phyloP scores from a whole-genome alignment of 192 early-diverging fungal genomes.

The Neocallimastix lanati region DNA sequence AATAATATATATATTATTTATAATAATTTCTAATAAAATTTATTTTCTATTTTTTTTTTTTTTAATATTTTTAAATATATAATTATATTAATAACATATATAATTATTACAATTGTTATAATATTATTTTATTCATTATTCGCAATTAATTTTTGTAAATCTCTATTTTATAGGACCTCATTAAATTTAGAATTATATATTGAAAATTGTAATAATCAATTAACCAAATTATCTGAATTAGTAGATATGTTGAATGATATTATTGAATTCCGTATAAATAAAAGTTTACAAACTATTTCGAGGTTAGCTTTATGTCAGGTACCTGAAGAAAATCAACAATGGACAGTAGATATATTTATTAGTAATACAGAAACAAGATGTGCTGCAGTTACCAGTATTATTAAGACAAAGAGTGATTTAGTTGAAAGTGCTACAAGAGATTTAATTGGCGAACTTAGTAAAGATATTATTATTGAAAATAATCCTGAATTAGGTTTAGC shows the following conservation, averaged over 20 bases:
- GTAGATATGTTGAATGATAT: constrained; percentile 42
- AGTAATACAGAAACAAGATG: constrained; percentile 35
- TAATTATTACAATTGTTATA: too few relatives aligned
- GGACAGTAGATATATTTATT: constrained; percentile 36
- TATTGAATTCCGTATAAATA: constrained; percentile 30
- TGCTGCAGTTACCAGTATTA: constrained; percentile 15
- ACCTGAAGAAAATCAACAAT: constrained; percentile 32
- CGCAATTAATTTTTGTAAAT: too few relatives aligned
- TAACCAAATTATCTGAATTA: constrained; percentile 29
- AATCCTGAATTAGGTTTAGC: constrained; percentile 23
- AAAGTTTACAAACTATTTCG: constrained; percentile 26
- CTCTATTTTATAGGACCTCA: constrained; percentile 28
- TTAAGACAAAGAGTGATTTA: constrained; percentile 35
- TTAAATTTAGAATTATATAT: constrained; percentile 36
- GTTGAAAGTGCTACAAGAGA: constrained; percentile 36
- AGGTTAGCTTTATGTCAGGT: constrained; percentile 34
- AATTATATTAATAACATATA: too few relatives aligned
- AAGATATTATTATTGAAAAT: constrained; percentile 14
- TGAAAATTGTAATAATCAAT: constrained; percentile 21
- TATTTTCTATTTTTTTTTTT: too few relatives aligned
- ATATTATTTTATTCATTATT: too few relatives aligned
- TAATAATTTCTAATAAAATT: too few relatives aligned
- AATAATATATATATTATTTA: too few relatives aligned
- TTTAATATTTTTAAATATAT: too few relatives aligned
- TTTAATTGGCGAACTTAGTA: constrained; percentile 30